phyloP scores from a whole-genome alignment of 345 rosid genomes.

The Geranium rotundifolium region DNA sequence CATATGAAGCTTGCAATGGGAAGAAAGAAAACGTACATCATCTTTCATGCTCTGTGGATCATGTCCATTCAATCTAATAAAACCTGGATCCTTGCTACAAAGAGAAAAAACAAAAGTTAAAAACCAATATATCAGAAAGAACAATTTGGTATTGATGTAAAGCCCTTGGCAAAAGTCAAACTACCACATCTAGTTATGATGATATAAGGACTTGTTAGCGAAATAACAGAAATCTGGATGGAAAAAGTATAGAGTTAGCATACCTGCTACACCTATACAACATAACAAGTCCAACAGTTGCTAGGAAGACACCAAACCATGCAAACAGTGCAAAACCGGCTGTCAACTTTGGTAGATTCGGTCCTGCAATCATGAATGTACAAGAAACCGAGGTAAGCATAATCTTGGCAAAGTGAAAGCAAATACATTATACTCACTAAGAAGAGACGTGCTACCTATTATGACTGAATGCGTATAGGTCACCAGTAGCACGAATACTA shows the following conservation, averaged over 20 bases:
- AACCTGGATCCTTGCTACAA: conserved; percentile 94
- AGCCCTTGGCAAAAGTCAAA: not conserved
- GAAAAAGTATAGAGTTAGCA: not conserved
- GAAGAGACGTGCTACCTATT: conserved; percentile 34
- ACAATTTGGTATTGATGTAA: not conserved
- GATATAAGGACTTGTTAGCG: not conserved
- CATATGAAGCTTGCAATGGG: not conserved
- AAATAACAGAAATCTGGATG: not conserved
- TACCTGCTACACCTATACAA: conserved; percentile 95
- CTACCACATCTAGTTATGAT: not conserved
- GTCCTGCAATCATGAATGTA: conserved; percentile 37
- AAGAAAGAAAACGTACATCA: conserved; percentile 46
- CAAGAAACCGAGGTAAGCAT: conserved; percentile 1
- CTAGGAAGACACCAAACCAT: conserved; percentile 70
- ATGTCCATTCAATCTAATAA: conserved; percentile 64
- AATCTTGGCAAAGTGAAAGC: conserved; percentile 9
- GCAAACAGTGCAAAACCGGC: conserved; percentile 71
- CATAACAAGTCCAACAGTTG: conserved; percentile 63
- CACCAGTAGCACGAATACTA: conserved; percentile 51
- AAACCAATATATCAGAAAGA: not conserved
- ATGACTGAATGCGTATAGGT: conserved; percentile 64
- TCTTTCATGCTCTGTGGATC: conserved; percentile 83
- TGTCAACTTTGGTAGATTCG: conserved; percentile 65
- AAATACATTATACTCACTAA: conserved; percentile 7
- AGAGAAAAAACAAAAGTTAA: conserved; percentile 4